Evolutionary conservation across 2,329 filamentous ascomycete species (phyloP).

Genomic region (Verticillium tricorpus): DNA sequence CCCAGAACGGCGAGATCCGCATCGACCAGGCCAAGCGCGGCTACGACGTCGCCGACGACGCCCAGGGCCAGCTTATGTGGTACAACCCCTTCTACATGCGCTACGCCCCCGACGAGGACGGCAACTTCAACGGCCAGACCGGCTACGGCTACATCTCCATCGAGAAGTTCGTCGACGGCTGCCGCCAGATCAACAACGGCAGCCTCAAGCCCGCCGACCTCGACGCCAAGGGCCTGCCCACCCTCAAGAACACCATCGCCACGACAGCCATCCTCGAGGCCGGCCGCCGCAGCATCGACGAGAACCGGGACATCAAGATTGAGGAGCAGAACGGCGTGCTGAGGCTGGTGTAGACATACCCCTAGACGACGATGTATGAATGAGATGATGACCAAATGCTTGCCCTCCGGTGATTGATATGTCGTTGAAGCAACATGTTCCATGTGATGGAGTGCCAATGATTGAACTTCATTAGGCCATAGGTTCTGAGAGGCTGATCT

Average conservation of each 20-base stretch:
- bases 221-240: slow-evolving; percentile 77
- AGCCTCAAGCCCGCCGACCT: slow-evolving; percentile 68
- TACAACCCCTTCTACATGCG: slow-evolving; percentile 96
- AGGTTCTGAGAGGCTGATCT: too few relatives aligned
- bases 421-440: background rate
- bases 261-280: slow-evolving; percentile 91
- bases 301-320: slow-evolving; percentile 74
- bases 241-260: slow-evolving; percentile 81
- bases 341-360: slow-evolving; percentile 49
- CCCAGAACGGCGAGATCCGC: slow-evolving; percentile 74
- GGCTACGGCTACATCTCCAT: slow-evolving; percentile 94
- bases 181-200: slow-evolving; percentile 72
- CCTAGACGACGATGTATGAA: background rate
- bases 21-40: slow-evolving; percentile 92
- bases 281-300: slow-evolving; percentile 78
- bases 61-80: slow-evolving; percentile 67
- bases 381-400: background rate
- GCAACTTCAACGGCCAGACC: slow-evolving; percentile 86
- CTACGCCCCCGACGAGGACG: slow-evolving; percentile 90
- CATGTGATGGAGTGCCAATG: background rate
- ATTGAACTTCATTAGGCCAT: too few relatives aligned
- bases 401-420: background rate
- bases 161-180: slow-evolving; percentile 92
- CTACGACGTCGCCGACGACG: slow-evolving; percentile 90
- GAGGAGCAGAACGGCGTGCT: slow-evolving; percentile 60